Conservation (phyloP, 1,284 basidiomycete genomes). For the Fistulinella cinereoalba region DNA sequence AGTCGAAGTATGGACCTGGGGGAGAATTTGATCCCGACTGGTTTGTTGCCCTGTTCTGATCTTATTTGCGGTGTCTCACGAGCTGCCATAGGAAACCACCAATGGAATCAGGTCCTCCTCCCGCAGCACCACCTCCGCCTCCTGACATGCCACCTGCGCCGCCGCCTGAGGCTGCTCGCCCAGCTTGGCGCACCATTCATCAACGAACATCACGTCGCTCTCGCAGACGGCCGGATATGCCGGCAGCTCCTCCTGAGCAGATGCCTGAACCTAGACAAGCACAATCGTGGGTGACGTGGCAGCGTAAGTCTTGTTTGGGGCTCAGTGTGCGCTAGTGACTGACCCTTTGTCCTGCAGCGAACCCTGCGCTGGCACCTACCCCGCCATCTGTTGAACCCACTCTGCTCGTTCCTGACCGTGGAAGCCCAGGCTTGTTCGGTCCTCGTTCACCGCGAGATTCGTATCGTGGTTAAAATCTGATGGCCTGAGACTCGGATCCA, state of each 20-base stretch:
- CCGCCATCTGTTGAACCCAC: background rate
- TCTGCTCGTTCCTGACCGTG: background rate
- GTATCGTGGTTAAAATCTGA: slow-evolving; percentile 4
- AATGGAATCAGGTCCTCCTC: slow-evolving; percentile 34
- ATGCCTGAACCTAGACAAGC: slow-evolving; percentile 38
- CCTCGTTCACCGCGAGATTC: background rate
- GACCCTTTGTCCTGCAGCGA: background rate
- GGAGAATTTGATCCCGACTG: slow-evolving; percentile 75
- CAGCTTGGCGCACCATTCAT: slow-evolving; percentile 56
- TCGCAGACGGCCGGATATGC: slow-evolving; percentile 37
- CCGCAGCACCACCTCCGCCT: slow-evolving; percentile 38
- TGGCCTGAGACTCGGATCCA: background rate
- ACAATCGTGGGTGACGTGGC: slow-evolving; percentile 60
- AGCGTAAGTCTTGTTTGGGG: slow-evolving; percentile 51
- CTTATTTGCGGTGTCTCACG: slow-evolving; percentile 1
- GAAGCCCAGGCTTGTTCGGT: background rate
- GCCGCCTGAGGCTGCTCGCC: slow-evolving; percentile 39
- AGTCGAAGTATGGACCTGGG: slow-evolving; percentile 69
- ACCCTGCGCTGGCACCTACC: background rate
- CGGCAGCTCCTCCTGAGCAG: slow-evolving; percentile 31
- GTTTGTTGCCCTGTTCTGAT: slow-evolving; percentile 34
- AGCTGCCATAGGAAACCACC: slow-evolving; percentile 46
- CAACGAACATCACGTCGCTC: slow-evolving; percentile 40
- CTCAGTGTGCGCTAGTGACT: background rate
- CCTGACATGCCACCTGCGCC: slow-evolving; percentile 41